A percentile compares a stretch with the other conserved stretches of the same genome.
Evolutionary conservation across 2,329 filamentous ascomycete genomes (phyloP).

Genomic region (Aspergillus sp.): DNA sequence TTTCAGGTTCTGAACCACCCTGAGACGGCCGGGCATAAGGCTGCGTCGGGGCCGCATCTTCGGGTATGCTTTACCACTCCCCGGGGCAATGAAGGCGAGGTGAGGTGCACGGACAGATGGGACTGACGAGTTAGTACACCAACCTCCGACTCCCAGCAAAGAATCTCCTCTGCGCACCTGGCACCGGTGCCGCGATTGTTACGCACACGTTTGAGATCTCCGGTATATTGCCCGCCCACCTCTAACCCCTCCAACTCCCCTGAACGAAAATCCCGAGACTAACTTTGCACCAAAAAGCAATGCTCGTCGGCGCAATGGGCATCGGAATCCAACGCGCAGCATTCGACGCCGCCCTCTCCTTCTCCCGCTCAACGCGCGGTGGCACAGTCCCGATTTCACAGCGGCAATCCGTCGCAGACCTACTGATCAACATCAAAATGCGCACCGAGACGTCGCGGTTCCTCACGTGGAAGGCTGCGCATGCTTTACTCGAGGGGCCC

Average conservation of each 20-base stretch:
- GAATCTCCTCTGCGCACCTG: slow-evolving; percentile 53
- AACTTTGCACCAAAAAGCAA: slow-evolving; percentile 34
- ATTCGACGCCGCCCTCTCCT: slow-evolving; percentile 57
- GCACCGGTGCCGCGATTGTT: slow-evolving; percentile 50
- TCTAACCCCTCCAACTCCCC: neutral
- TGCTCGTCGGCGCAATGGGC: slow-evolving; percentile 60
- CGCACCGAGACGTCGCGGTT: slow-evolving; percentile 54
- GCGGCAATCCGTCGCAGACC: slow-evolving; percentile 57
- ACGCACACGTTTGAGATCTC: slow-evolving; percentile 50
- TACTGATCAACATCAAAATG: slow-evolving; percentile 59
- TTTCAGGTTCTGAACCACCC: slow-evolving; percentile 55
- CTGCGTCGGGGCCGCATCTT: slow-evolving; percentile 56
- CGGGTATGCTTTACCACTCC: slow-evolving; percentile 12
- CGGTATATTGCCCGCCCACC: neutral
- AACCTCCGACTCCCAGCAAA: slow-evolving; percentile 53
- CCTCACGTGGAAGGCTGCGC: slow-evolving; percentile 58
- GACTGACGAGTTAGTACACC: slow-evolving; percentile 40
- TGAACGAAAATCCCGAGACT: too few relatives aligned
- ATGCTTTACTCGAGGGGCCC: slow-evolving; percentile 48
- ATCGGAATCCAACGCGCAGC: slow-evolving; percentile 59
- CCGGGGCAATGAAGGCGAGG: too few relatives aligned
- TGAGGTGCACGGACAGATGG: neutral
- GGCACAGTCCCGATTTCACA: slow-evolving; percentile 53
- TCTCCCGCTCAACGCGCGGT: slow-evolving; percentile 56
- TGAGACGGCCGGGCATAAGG: slow-evolving; percentile 52